Evolutionary conservation across 306 rosid species (phyloP).

Genomic region (Senna siamea): DNA sequence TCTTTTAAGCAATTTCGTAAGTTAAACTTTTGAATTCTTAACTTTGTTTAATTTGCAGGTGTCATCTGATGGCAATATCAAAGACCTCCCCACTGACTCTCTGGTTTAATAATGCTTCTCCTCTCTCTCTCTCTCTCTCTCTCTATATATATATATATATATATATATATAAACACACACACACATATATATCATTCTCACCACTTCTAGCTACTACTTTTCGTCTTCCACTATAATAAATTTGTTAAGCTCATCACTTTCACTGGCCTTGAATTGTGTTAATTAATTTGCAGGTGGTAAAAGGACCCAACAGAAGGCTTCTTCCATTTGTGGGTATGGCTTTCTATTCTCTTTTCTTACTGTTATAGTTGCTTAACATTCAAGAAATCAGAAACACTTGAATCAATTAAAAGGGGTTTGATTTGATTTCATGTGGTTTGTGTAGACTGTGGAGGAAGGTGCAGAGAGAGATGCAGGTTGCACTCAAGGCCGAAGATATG

Average conservation of each 20-base stretch:
- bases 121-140: not conserved
- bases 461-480: constrained; percentile 41
- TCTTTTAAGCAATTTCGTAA: not conserved
- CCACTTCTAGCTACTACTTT: too few species aligned
- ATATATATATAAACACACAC: too few species aligned
- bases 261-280: not conserved
- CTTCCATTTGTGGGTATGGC: constrained; percentile 45
- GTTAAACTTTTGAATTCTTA: not conserved
- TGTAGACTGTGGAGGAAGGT: constrained; percentile 44
- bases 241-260: not conserved
- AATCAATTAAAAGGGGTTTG: not conserved
- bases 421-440: too few species aligned
- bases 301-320: constrained; percentile 50
- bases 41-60: constrained; percentile 35
- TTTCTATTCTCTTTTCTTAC: too few species aligned
- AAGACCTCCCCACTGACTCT: constrained; percentile 32
- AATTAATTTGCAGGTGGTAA: constrained; percentile 43
- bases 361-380: too few species aligned
- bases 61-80: constrained; percentile 34
- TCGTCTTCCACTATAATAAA: too few species aligned
- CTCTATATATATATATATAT: too few species aligned
- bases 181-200: too few species aligned
- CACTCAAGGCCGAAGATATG: constrained; percentile 52
- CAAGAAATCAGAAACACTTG: too few species aligned
- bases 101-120: constrained; percentile 41